A percentile compares a stretch with the other conserved stretches of the same genome.
Conservation (phyloP, 208 protist species). For the Leptomonas pyrrhocoris region DNA sequence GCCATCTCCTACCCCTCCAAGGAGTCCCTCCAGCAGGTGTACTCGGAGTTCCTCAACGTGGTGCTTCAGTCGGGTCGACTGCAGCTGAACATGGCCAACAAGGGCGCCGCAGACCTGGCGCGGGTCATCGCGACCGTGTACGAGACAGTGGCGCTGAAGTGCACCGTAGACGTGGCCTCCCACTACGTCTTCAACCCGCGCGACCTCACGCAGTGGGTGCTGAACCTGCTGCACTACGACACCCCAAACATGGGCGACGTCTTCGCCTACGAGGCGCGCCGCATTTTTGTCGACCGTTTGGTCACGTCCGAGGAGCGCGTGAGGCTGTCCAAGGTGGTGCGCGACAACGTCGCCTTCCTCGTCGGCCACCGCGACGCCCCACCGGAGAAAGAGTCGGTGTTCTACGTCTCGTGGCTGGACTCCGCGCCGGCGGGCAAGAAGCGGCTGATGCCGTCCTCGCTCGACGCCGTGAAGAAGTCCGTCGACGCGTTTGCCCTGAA, state of each 20-base stretch:
- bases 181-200: slow-evolving; percentile 98
- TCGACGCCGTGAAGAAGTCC: slow-evolving; percentile 81
- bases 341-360: slow-evolving; percentile 83
- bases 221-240: slow-evolving; percentile 94
- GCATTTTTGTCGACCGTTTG: slow-evolving; percentile 96
- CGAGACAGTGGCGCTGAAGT: slow-evolving; percentile 86
- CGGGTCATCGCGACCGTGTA: slow-evolving; percentile 95
- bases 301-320: slow-evolving; percentile 84
- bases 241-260: slow-evolving; percentile 87
- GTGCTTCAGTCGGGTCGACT: slow-evolving; percentile 84
- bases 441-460: slow-evolving; percentile 48
- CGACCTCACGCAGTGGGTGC: slow-evolving; percentile 95
- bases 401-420: slow-evolving; percentile 81
- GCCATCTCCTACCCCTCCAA: slow-evolving; percentile 94
- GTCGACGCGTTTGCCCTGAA: slow-evolving; percentile 68
- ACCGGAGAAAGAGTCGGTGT: slow-evolving; percentile 74
- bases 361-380: slow-evolving; percentile 69
- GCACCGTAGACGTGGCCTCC: slow-evolving; percentile 93
- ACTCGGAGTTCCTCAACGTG: slow-evolving; percentile 93
- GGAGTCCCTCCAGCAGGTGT: slow-evolving; percentile 94
- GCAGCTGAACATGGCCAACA: slow-evolving; percentile 75
- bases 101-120: slow-evolving; percentile 88
- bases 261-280: slow-evolving; percentile 92
- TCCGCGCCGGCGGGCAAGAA: slow-evolving; percentile 48
- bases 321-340: slow-evolving; percentile 68